These are phyloP conservation scores for Bonia amplexicaulis DNA, from an alignment of 176 grass and related monocot genomes.

Conservation along the genomic window DNA sequence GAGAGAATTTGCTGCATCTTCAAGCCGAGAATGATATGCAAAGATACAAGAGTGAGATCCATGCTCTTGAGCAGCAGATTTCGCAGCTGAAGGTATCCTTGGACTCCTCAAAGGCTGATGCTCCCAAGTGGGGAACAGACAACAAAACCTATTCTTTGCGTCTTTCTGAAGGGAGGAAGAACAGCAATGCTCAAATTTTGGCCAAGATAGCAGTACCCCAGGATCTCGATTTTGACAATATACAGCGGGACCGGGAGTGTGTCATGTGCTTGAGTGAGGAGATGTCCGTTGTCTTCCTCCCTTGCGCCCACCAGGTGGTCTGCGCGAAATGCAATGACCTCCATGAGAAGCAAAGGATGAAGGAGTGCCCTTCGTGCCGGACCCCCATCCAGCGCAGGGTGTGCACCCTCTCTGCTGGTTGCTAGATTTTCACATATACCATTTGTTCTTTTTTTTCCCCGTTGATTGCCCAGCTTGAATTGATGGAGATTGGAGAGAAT, in stretches of 20 bases:
- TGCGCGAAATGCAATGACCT: constrained; percentile 73
- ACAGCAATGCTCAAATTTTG: constrained; percentile 25
- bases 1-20: constrained; percentile 68
- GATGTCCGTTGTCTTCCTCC: constrained; percentile 83
- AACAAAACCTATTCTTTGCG: constrained; percentile 39
- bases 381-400: constrained; percentile 79
- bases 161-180: constrained; percentile 68
- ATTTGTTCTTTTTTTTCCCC: constrained; percentile 7
- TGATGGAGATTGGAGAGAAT: constrained; percentile 50
- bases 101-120: constrained; percentile 42
- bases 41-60: constrained; percentile 65
- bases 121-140: constrained; percentile 59
- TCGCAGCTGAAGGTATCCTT: constrained; percentile 43
- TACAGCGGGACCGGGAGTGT: constrained; percentile 78
- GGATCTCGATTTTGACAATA: constrained; percentile 49
- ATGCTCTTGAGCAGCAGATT: constrained; percentile 70
- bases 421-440: constrained; percentile 51
- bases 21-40: constrained; percentile 75
- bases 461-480: constrained; percentile 48
- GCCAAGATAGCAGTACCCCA: constrained; percentile 19
- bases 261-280: constrained; percentile 98
- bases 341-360: constrained; percentile 90
- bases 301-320: constrained; percentile 83
- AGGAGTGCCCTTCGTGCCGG: constrained; percentile 89
- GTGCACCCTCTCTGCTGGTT: constrained; percentile 26